Percentiles rank a stretch among this genome's conserved stretches.
These are phyloP conservation scores for Lotus japonicus DNA, from an alignment of 306 rosid genomes.

Conservation along the genomic window DNA sequence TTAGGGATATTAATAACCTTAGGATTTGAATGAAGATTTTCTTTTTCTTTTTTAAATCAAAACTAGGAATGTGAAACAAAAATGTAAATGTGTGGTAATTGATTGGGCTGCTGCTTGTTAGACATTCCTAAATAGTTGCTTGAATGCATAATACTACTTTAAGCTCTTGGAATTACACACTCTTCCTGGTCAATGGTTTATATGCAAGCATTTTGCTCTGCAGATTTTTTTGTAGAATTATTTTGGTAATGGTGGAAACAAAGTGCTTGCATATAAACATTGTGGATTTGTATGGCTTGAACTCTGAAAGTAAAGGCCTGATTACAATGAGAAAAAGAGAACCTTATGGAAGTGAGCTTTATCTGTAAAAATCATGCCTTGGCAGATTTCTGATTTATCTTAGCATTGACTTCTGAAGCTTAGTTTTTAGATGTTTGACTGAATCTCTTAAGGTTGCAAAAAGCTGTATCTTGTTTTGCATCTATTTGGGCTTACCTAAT, in stretches of 20 bases:
- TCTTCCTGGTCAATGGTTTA: background rate
- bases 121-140: slow-evolving; percentile 2
- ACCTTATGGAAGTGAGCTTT: background rate
- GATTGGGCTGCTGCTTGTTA: background rate
- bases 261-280: background rate
- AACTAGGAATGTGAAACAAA: background rate
- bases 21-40: background rate
- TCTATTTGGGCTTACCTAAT: background rate
- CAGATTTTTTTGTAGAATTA: background rate
- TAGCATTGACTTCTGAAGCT: background rate
- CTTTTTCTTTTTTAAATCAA: background rate
- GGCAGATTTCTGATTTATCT: background rate
- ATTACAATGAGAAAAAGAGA: background rate
- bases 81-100: background rate
- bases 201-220: background rate
- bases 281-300: slow-evolving; percentile 3
- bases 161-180: slow-evolving; percentile 1
- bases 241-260: background rate
- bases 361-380: background rate
- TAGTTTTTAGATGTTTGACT: background rate
- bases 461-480: background rate
- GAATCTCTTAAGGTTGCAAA: background rate
- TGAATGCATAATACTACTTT: slow-evolving; percentile 4
- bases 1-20: background rate
- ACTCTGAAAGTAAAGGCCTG: background rate